These are phyloP conservation scores for Ophiostoma novo-ulmi DNA, from an alignment of 2,329 filamentous ascomycete species.

Conservation along the genomic window DNA sequence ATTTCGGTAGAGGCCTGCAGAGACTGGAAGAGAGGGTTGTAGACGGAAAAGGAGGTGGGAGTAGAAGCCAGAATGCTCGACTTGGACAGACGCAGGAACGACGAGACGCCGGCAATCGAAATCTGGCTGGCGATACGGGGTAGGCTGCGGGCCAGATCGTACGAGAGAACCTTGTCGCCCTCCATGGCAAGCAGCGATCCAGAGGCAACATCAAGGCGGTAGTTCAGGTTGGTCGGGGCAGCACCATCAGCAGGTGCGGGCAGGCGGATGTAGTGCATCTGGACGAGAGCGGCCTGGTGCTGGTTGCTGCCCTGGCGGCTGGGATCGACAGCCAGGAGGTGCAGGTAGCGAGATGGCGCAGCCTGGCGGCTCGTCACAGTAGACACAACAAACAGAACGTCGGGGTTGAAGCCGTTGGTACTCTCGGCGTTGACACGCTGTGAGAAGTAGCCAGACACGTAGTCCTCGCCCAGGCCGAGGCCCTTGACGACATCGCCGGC, in stretches of 20 bases:
- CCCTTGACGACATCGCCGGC: conserved; percentile 49
- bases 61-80: conserved; percentile 62
- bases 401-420: conserved; percentile 43
- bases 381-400: conserved; percentile 52
- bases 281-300: conserved; percentile 28
- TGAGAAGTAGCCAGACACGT: conserved; percentile 49
- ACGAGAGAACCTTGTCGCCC: conserved; percentile 52
- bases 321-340: conserved; percentile 33
- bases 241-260: conserved; percentile 12
- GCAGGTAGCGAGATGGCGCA: conserved; percentile 32
- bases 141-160: conserved; percentile 58
- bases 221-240: conserved; percentile 32
- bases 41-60: conserved; percentile 52
- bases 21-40: conserved; percentile 64
- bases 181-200: conserved; percentile 59
- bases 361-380: conserved; percentile 33
- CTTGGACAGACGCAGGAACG: conserved; percentile 62
- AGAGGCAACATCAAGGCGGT: conserved; percentile 57
- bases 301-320: conserved; percentile 25
- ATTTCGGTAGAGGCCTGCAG: conserved; percentile 48
- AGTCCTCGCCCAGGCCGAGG: conserved; percentile 51
- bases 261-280: conserved; percentile 28
- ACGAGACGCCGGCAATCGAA: conserved; percentile 47
- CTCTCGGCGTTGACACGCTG: conserved; percentile 39
- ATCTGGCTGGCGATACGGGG: conserved; percentile 56